phyloP scores from a whole-genome alignment of 108 stramenopile species.

The Licmophora abbreviata region DNA sequence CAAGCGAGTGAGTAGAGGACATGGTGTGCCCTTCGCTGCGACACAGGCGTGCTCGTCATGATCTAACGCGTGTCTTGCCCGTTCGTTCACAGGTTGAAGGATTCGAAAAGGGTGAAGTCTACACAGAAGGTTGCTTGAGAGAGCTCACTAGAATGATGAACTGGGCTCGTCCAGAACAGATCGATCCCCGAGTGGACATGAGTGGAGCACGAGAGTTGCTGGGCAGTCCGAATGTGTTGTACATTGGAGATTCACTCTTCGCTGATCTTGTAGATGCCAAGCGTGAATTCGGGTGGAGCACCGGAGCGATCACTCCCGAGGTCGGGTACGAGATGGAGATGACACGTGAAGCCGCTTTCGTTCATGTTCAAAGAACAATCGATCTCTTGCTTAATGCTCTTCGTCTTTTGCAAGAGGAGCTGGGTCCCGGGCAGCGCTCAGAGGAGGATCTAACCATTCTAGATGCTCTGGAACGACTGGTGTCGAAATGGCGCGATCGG shows the following conservation, averaged over 20 bases:
- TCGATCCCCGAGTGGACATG: conserved; percentile 14
- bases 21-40: neutral
- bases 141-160: conserved; percentile 65
- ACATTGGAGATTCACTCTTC: conserved; percentile 94
- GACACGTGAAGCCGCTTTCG: conserved; percentile 38
- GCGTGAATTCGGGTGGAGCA: conserved; percentile 84
- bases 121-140: conserved; percentile 72
- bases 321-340: conserved; percentile 63
- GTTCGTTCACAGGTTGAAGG: conserved; percentile 51
- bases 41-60: neutral
- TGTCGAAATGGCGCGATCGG: conserved; percentile 72
- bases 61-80: neutral
- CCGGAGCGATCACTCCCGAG: conserved; percentile 85
- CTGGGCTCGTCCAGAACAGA: conserved; percentile 19
- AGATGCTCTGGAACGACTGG: conserved; percentile 57
- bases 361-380: conserved; percentile 54
- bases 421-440: conserved; percentile 40
- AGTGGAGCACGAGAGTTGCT: conserved; percentile 39
- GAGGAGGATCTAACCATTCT: conserved; percentile 58
- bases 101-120: conserved; percentile 49
- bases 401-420: conserved; percentile 45
- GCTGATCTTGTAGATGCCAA: conserved; percentile 97
- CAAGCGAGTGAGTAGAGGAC: conserved; percentile 33
- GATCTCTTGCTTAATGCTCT: conserved; percentile 63
- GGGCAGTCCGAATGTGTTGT: conserved; percentile 75